Evolutionary conservation across 1,139 yeast genomes (phyloP).

Genomic region (Scheffersomyces illinoinensis): DNA sequence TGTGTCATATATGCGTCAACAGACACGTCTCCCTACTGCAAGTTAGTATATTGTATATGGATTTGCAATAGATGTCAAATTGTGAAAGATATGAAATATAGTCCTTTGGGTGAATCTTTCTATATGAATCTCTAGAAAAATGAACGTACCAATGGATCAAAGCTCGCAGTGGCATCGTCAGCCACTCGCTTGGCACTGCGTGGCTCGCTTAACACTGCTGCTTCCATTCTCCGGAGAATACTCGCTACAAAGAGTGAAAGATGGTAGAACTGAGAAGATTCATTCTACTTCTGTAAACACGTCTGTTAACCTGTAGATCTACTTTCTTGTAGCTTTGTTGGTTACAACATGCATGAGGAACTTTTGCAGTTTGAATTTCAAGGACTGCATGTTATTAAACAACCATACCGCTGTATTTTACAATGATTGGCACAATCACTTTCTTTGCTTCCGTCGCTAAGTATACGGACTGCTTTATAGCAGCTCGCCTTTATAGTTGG

Average conservation of each 20-base stretch:
- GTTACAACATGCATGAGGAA: neutral
- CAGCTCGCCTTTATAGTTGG: neutral
- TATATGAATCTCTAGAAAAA: neutral
- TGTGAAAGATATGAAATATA: neutral
- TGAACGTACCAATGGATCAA: conserved; percentile 6
- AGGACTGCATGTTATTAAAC: neutral
- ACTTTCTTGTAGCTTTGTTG: neutral
- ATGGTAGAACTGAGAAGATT: neutral
- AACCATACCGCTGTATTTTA: neutral
- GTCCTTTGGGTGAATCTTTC: neutral
- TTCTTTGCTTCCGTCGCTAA: neutral
- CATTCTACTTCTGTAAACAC: neutral
- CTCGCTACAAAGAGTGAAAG: neutral
- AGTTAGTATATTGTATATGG: neutral
- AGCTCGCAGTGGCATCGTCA: neutral
- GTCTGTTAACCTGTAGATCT: neutral
- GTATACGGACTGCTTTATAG: neutral
- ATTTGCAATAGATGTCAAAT: neutral
- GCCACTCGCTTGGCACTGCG: neutral
- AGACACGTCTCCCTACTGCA: conserved; percentile 4
- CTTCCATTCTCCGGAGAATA: neutral
- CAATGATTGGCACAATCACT: too few relatives aligned
- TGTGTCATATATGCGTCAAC: conserved; percentile 6
- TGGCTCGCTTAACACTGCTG: neutral
- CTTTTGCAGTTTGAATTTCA: neutral